These are phyloP conservation scores for Oryza officinalis DNA, from an alignment of 176 grass and related monocot species.

Conservation along the genomic window DNA sequence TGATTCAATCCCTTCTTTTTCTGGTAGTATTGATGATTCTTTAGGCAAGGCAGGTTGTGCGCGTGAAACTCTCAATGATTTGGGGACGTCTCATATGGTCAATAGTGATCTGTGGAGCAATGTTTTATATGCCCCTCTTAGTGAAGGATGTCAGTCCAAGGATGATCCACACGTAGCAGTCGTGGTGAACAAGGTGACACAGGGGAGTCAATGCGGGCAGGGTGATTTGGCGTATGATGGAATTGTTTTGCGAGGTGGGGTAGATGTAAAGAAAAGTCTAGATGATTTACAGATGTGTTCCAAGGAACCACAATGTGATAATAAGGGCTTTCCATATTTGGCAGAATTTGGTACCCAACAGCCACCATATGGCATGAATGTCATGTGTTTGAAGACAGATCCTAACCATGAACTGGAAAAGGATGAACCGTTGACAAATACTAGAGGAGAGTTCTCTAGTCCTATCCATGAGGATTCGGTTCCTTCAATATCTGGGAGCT, in stretches of 20 bases:
- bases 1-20: slow-evolving; percentile 38
- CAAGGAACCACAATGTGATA: slow-evolving; percentile 12
- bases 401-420: neutral
- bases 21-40: slow-evolving; percentile 17
- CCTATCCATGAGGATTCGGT: slow-evolving; percentile 15
- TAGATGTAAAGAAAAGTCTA: slow-evolving; percentile 2
- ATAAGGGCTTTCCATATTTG: neutral
- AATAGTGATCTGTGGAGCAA: neutral
- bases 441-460: slow-evolving; percentile 12
- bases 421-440: slow-evolving; percentile 14
- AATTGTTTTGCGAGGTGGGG: slow-evolving; percentile 3
- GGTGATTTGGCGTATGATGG: neutral
- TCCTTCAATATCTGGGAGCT: slow-evolving; percentile 16
- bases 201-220: neutral
- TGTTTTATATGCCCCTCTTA: neutral
- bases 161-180: slow-evolving; percentile 23
- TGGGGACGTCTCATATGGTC: neutral
- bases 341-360: neutral
- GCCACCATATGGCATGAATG: neutral
- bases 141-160: slow-evolving; percentile 21
- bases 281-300: slow-evolving; percentile 11
- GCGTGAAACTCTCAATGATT: slow-evolving; percentile 6
- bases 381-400: neutral
- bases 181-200: slow-evolving; percentile 1
- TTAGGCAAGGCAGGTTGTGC: neutral